Conservation (phyloP, 495 filamentous ascomycete species). For the Tuber borchii region DNA sequence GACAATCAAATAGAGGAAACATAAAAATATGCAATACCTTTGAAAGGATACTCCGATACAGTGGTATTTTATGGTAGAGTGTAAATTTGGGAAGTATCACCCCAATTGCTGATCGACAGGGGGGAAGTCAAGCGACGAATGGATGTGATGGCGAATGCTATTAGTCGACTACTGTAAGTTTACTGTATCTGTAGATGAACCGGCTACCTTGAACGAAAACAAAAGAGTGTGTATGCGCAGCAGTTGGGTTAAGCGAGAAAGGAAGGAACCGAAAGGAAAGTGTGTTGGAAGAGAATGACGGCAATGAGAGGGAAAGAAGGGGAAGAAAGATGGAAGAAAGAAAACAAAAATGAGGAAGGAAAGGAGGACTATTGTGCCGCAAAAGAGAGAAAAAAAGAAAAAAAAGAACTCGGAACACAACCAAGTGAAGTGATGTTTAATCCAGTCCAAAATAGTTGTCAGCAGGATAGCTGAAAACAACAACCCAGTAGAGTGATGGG, state of each 20-base stretch:
- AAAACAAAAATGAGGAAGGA: constrained; percentile 11
- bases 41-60: not conserved
- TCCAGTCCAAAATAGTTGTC: not conserved
- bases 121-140: not conserved
- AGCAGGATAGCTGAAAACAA: not conserved
- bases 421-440: not conserved
- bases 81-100: not conserved
- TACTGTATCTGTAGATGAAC: not conserved
- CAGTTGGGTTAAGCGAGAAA: not conserved
- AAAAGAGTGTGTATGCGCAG: constrained; percentile 1
- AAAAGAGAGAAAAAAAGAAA: constrained; percentile 19
- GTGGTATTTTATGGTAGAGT: not conserved
- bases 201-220: not conserved
- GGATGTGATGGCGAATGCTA: not conserved
- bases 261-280: constrained; percentile 2
- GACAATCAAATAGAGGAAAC: not conserved
- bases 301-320: constrained; percentile 23
- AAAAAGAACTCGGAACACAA: constrained; percentile 16
- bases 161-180: not conserved
- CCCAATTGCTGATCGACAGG: not conserved
- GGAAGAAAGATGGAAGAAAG: constrained; percentile 15
- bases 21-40: not conserved
- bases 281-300: constrained; percentile 18
- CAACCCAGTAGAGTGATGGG: not conserved
- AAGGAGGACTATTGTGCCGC: constrained; percentile 10